A percentile compares a stretch with the other conserved stretches of the same genome.
phyloP scores from a whole-genome alignment of 2,329 filamentous ascomycete genomes.

The Fusarium algeriense region DNA sequence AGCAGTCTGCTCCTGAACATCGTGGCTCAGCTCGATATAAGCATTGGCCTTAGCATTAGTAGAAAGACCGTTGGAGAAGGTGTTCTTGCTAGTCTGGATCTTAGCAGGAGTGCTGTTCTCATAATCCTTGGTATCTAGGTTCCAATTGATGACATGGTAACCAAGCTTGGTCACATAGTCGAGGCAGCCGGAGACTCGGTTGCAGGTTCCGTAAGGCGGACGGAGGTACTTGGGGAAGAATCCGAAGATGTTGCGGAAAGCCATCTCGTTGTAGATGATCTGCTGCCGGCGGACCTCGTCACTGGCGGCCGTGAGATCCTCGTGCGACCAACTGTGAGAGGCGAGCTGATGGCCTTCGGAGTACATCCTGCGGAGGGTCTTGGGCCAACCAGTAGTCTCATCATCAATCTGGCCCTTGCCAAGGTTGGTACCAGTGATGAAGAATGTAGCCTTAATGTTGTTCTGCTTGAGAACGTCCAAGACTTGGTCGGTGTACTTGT shows the following conservation, averaged over 20 bases:
- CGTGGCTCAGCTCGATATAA: conserved; percentile 66
- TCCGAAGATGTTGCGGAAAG: conserved; percentile 56
- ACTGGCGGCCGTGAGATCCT: conserved; percentile 53
- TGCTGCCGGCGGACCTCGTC: conserved; percentile 51
- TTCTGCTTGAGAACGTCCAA: conserved; percentile 53
- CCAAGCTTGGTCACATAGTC: conserved; percentile 55
- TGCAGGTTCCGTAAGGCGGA: conserved; percentile 58
- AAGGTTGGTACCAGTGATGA: conserved; percentile 56
- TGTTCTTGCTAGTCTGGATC: conserved; percentile 60
- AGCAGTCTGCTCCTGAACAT: conserved; percentile 62
- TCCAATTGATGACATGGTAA: conserved; percentile 68
- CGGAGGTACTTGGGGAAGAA: conserved; percentile 58
- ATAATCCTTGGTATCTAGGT: conserved; percentile 72
- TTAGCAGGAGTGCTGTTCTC: conserved; percentile 61
- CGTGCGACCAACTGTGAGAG: conserved; percentile 60
- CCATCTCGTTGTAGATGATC: conserved; percentile 59
- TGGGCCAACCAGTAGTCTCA: conserved; percentile 48
- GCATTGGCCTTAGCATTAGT: conserved; percentile 40
- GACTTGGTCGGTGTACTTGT: conserved; percentile 54
- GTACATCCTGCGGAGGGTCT: conserved; percentile 55
- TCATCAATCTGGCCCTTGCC: conserved; percentile 57
- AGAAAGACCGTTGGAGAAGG: conserved; percentile 53
- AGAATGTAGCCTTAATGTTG: conserved; percentile 55
- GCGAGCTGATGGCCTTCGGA: conserved; percentile 58
- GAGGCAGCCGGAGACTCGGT: conserved; percentile 53